Conservation (phyloP, 495 filamentous ascomycete genomes). For the Friedmanniomyces endolithicus region DNA sequence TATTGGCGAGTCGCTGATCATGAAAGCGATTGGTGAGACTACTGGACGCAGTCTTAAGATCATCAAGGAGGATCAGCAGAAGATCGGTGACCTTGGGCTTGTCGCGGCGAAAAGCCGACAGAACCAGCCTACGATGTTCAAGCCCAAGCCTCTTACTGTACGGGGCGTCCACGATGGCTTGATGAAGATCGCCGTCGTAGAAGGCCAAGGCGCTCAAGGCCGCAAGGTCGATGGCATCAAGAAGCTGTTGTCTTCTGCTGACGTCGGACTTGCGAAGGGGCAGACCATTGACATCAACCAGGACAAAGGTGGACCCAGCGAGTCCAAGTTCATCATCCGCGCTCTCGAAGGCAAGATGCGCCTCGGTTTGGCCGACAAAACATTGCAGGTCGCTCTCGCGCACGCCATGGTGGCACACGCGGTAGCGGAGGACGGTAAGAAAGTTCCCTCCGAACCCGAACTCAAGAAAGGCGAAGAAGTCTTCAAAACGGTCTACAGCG, state of each 20-base stretch:
- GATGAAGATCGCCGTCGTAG: slow-evolving; percentile 73
- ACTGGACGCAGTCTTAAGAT: slow-evolving; percentile 76
- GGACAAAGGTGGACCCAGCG: slow-evolving; percentile 85
- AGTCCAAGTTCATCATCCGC: slow-evolving; percentile 85
- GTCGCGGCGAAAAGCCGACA: slow-evolving; percentile 89
- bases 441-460: slow-evolving; percentile 57
- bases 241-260: slow-evolving; percentile 79
- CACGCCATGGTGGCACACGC: slow-evolving; percentile 82
- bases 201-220: slow-evolving; percentile 77
- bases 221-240: slow-evolving; percentile 91
- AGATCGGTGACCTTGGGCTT: slow-evolving; percentile 88
- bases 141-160: slow-evolving; percentile 82
- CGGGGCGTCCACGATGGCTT: slow-evolving; percentile 76
- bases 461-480: slow-evolving; percentile 71
- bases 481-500: slow-evolving; percentile 83
- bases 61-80: slow-evolving; percentile 87
- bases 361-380: slow-evolving; percentile 84
- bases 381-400: slow-evolving; percentile 73
- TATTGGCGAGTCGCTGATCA: slow-evolving; percentile 92
- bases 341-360: slow-evolving; percentile 89
- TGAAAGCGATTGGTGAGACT: slow-evolving; percentile 93
- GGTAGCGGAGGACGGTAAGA: slow-evolving; percentile 49
- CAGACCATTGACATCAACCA: slow-evolving; percentile 64
- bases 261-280: slow-evolving; percentile 51
- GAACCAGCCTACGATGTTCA: slow-evolving; percentile 95